A percentile compares a stretch with the other conserved stretches of the same genome.
These are phyloP conservation scores for Cicer judaicum DNA, from an alignment of 306 rosid species.

Conservation along the genomic window DNA sequence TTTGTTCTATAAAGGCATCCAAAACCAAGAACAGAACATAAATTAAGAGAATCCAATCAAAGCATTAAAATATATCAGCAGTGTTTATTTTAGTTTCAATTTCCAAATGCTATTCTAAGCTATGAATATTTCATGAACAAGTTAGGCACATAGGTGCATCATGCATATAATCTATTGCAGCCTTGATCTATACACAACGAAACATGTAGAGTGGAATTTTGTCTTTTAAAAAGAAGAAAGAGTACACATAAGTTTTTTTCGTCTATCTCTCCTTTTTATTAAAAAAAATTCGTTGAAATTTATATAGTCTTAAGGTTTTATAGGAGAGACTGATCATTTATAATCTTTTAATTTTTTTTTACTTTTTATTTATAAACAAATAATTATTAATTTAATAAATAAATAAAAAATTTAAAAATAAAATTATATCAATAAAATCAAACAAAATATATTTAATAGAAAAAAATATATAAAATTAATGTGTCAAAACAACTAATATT, in stretches of 20 bases:
- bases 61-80: conserved; percentile 5
- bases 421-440: no score
- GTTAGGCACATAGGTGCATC: conserved; percentile 51
- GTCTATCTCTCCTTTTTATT: no score
- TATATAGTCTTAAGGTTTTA: no score
- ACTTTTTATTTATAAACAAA: no score
- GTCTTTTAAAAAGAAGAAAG: conserved; percentile 30
- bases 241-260: not conserved
- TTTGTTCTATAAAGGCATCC: conserved; percentile 52
- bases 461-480: no score
- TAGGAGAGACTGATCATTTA: no score
- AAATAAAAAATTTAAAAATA: no score
- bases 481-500: no score
- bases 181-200: conserved; percentile 38
- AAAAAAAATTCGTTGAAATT: no score
- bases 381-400: no score
- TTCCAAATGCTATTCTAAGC: conserved; percentile 20
- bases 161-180: conserved; percentile 46
- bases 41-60: not conserved
- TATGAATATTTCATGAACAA: not conserved
- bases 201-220: conserved; percentile 13
- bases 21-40: conserved; percentile 35
- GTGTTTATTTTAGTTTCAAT: conserved; percentile 11
- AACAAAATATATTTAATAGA: no score
- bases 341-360: no score